Evolutionary conservation across 2,329 filamentous ascomycete genomes (phyloP).

Genomic region (Calonectria pseudoturangicola): DNA sequence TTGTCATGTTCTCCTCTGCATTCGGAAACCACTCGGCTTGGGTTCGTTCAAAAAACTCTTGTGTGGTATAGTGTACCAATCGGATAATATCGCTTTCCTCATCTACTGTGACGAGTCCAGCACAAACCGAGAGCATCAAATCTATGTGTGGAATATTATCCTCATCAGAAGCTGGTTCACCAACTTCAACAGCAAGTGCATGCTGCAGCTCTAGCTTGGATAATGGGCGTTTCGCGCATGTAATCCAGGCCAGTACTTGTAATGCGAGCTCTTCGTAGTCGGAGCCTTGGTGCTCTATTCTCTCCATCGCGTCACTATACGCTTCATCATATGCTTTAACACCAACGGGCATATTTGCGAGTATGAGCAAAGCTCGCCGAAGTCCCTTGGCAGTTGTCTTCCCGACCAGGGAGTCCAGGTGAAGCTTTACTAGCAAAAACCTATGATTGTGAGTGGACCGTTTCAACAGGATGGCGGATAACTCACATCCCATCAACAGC

Average conservation of each 20-base stretch:
- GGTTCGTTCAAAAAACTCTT: conserved; percentile 23
- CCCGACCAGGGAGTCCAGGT: conserved; percentile 45
- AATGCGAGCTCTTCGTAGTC: conserved; percentile 61
- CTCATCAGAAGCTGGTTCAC: conserved; percentile 54
- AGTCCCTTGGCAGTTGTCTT: conserved; percentile 58
- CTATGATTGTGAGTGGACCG: conserved; percentile 8
- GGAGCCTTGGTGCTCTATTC: conserved; percentile 62
- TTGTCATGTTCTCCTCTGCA: conserved; percentile 18
- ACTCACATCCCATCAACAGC: conserved; percentile 39
- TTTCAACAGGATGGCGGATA: too few species aligned
- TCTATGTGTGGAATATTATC: conserved; percentile 59
- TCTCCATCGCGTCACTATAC: conserved; percentile 64
- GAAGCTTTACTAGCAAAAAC: conserved; percentile 47
- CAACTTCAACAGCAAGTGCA: conserved; percentile 62
- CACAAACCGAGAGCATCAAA: conserved; percentile 61
- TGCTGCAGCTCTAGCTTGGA: conserved; percentile 62
- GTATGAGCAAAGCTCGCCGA: conserved; percentile 52
- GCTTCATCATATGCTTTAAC: conserved; percentile 59
- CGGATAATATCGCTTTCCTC: conserved; percentile 61
- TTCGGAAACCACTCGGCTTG: conserved; percentile 25
- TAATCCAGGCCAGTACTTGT: conserved; percentile 64
- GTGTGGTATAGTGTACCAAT: conserved; percentile 65
- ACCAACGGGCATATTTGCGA: conserved; percentile 53
- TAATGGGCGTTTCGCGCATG: conserved; percentile 59
- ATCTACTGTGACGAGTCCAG: conserved; percentile 65